These are phyloP conservation scores for Calocybe indica DNA, from an alignment of 768 basidiomycete genomes.

Conservation along the genomic window DNA sequence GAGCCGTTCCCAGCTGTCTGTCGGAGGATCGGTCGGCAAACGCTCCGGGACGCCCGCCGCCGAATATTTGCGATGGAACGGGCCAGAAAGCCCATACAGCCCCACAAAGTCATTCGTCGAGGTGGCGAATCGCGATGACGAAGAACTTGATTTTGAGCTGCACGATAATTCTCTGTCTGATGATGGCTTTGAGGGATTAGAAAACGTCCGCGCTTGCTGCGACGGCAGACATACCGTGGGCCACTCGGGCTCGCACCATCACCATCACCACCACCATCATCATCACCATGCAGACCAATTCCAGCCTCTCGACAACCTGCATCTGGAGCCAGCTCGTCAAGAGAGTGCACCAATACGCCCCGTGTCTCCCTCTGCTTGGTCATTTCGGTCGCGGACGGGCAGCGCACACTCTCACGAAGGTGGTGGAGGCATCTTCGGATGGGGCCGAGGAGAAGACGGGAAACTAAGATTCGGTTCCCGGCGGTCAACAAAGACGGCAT, in stretches of 20 bases:
- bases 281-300: constrained; percentile 30
- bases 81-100: constrained; percentile 71
- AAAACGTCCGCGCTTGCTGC: constrained; percentile 92
- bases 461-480: constrained; percentile 73
- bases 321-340: constrained; percentile 43
- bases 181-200: constrained; percentile 84
- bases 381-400: constrained; percentile 76
- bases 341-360: constrained; percentile 51
- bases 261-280: constrained; percentile 56
- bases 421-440: constrained; percentile 57
- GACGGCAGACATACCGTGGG: constrained; percentile 86
- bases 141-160: constrained; percentile 78
- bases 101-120: constrained; percentile 67
- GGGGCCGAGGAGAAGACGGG: constrained; percentile 56
- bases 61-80: constrained; percentile 81
- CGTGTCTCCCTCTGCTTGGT: constrained; percentile 73
- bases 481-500: constrained; percentile 44
- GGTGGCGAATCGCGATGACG: constrained; percentile 41
- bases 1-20: constrained; percentile 75
- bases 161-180: constrained; percentile 70
- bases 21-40: constrained; percentile 71
- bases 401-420: constrained; percentile 66
- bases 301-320: constrained; percentile 18
- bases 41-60: constrained; percentile 87
- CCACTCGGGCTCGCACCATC: constrained; percentile 44